Conservation (phyloP, 2,329 filamentous ascomycete genomes). For the Nemania sp. region DNA sequence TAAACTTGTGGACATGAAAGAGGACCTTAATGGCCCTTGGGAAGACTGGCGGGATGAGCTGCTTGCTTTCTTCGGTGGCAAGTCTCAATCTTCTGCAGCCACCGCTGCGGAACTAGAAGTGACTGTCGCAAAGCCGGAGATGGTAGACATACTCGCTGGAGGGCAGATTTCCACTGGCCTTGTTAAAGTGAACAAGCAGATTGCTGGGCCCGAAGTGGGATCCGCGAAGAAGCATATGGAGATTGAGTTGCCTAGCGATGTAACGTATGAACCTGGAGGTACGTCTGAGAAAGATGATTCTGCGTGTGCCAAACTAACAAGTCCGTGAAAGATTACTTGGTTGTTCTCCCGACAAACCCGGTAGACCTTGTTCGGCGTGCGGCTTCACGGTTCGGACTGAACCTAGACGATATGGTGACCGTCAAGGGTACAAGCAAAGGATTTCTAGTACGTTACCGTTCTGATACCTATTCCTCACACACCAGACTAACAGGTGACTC, state of each 20-base stretch:
- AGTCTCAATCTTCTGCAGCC: background rate
- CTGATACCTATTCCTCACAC: background rate
- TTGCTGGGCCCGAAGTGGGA: conserved; percentile 30
- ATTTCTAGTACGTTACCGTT: conserved; percentile 23
- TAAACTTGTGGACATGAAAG: conserved; percentile 32
- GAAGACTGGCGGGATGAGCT: conserved; percentile 35
- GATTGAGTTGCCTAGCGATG: conserved; percentile 31
- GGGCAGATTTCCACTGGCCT: conserved; percentile 24
- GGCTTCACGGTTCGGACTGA: conserved; percentile 24
- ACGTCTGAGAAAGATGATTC: background rate
- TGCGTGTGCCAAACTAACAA: background rate
- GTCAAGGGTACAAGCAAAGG: conserved; percentile 36
- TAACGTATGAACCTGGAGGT: conserved; percentile 36
- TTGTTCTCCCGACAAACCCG: conserved; percentile 37
- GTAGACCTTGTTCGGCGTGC: conserved; percentile 23
- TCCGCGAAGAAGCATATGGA: conserved; percentile 35
- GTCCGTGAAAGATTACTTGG: conserved; percentile 29
- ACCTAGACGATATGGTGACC: conserved; percentile 31
- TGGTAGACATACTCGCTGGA: conserved; percentile 28
- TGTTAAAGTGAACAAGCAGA: conserved; percentile 28
- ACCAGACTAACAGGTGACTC: background rate
- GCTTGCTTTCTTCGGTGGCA: conserved; percentile 13
- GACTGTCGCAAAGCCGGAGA: conserved; percentile 26
- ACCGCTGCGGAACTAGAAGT: conserved; percentile 26
- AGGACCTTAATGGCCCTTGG: conserved; percentile 31